phyloP scores from a whole-genome alignment of 2,329 filamentous ascomycete species.

The Alternaria dauci region DNA sequence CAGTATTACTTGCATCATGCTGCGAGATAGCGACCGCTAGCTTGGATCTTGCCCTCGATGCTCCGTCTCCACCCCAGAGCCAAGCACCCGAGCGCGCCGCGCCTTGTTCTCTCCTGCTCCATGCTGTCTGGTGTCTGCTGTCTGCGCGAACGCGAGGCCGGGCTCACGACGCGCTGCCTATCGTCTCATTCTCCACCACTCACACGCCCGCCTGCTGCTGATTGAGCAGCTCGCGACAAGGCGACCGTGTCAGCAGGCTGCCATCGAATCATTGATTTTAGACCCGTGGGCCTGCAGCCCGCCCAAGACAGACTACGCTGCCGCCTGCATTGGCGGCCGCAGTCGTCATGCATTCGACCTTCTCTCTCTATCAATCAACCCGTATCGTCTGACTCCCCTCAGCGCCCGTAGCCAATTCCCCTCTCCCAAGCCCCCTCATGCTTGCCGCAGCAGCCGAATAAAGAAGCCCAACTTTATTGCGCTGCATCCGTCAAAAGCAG shows the following conservation, averaged over 20 bases:
- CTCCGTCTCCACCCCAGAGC: constrained; percentile 25
- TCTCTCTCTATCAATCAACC: constrained; percentile 35
- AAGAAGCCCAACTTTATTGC: constrained; percentile 39
- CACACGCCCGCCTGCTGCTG: constrained; percentile 36
- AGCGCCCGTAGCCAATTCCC: constrained; percentile 17
- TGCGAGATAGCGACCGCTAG: constrained; percentile 37
- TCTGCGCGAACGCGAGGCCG: constrained; percentile 1
- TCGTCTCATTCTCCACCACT: constrained; percentile 33
- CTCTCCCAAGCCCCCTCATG: constrained; percentile 32
- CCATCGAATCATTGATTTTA: constrained; percentile 41
- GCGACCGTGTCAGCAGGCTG: constrained; percentile 42
- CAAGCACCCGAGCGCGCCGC: constrained; percentile 23
- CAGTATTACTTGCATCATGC: constrained; percentile 38
- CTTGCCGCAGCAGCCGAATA: constrained; percentile 50
- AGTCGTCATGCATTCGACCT: constrained; percentile 47
- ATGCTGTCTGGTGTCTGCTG: constrained; percentile 7
- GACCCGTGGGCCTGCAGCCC: constrained; percentile 31
- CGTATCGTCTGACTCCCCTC: constrained; percentile 48
- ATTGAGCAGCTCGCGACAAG: constrained; percentile 36
- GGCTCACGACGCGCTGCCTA: constrained; percentile 31
- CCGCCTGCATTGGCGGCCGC: constrained; percentile 48
- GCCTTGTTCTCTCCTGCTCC: constrained; percentile 9
- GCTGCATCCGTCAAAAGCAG: constrained; percentile 28
- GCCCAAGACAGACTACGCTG: constrained; percentile 28
- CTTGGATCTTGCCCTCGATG: constrained; percentile 30